Conservation (phyloP, 225 moss, liverwort and hornwort species). For the Pseudisothecium myosuroides region DNA sequence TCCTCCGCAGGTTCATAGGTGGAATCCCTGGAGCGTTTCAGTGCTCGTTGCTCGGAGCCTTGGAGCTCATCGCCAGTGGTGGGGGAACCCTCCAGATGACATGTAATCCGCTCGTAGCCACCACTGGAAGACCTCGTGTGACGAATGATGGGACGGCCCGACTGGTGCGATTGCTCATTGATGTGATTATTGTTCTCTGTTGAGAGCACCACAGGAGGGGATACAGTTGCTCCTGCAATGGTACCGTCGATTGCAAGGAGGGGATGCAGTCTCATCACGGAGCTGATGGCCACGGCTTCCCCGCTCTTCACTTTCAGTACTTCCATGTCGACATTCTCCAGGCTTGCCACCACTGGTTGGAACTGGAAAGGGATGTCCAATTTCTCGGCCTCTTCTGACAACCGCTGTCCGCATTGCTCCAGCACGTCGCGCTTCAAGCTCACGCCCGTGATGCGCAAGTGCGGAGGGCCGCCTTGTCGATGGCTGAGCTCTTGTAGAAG, state of each 20-base stretch:
- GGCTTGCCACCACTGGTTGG: constrained; percentile 39
- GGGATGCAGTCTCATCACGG: constrained; percentile 59
- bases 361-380: constrained; percentile 68
- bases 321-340: constrained; percentile 43
- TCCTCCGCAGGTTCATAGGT: neutral
- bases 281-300: constrained; percentile 71
- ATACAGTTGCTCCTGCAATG: neutral
- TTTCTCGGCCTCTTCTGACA: constrained; percentile 60
- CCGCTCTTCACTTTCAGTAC: constrained; percentile 50
- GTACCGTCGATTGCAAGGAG: constrained; percentile 45
- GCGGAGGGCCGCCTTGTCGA: constrained; percentile 63
- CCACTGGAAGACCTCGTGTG: constrained; percentile 22
- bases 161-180: neutral
- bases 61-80: neutral
- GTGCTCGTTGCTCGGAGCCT: neutral
- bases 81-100: constrained; percentile 1
- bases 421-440: constrained; percentile 46
- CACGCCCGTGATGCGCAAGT: constrained; percentile 65
- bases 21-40: constrained; percentile 14
- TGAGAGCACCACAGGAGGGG: neutral
- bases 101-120: constrained; percentile 17
- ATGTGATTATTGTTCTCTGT: neutral
- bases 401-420: constrained; percentile 56
- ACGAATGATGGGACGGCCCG: neutral
- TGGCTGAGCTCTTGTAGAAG: constrained; percentile 58